Evolutionary conservation across 2,329 filamentous ascomycete species (phyloP).

Genomic region (Pseudogymnoascus destructans): DNA sequence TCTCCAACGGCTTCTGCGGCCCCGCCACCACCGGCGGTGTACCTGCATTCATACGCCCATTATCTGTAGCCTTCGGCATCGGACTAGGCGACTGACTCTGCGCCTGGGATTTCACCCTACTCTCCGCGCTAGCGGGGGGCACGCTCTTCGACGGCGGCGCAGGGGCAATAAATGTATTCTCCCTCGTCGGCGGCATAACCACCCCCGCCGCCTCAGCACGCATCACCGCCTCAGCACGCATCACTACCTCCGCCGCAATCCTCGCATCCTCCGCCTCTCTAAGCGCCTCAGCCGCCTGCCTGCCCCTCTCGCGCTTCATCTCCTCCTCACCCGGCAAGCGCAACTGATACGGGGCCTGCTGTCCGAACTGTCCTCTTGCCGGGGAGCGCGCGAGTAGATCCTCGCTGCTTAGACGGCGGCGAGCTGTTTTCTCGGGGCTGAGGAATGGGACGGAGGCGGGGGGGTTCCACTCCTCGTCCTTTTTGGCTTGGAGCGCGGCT

Average conservation of each 20-base stretch:
- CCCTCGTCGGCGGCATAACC: neutral
- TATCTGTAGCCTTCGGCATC: neutral
- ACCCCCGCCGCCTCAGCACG: neutral
- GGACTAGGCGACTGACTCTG: neutral
- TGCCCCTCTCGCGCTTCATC: neutral
- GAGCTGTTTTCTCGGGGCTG: neutral
- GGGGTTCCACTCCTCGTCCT: neutral
- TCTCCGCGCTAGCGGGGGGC: neutral
- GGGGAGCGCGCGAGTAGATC: constrained; percentile 24
- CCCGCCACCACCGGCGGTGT: neutral
- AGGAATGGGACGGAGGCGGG: neutral
- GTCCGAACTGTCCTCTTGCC: constrained; percentile 17
- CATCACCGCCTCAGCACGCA: neutral
- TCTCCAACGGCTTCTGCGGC: neutral
- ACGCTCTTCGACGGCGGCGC: neutral
- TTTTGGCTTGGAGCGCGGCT: neutral
- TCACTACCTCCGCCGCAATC: neutral
- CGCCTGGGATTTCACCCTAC: neutral
- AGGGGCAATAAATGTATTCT: neutral
- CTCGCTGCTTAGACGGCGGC: constrained; percentile 17
- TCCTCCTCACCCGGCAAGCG: constrained; percentile 13
- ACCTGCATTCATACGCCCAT: neutral
- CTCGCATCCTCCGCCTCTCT: neutral
- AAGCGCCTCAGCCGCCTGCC: neutral
- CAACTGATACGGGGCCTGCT: constrained; percentile 25